A percentile compares a stretch with the other conserved stretches of the same genome.
Evolutionary conservation across 805 yeast species (phyloP).

Genomic region (Cyberlindnera petersonii): DNA sequence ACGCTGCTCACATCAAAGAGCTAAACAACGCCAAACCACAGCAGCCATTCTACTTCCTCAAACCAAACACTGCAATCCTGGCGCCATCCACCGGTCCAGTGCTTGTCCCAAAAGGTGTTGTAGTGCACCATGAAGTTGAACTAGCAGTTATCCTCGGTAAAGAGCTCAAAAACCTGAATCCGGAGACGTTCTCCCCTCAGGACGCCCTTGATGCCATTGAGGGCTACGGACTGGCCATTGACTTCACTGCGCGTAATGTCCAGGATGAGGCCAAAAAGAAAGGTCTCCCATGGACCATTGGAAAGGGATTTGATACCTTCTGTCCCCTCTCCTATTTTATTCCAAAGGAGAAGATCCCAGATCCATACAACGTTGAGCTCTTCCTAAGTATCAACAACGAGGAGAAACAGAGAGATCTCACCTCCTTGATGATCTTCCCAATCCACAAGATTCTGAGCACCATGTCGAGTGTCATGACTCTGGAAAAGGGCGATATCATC

Average conservation of each 20-base stretch:
- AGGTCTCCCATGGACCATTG: constrained; percentile 96
- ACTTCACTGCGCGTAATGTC: constrained; percentile 92
- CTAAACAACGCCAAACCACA: constrained; percentile 75
- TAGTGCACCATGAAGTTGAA: constrained; percentile 91
- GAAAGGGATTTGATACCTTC: constrained; percentile 95
- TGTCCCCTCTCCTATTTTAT: constrained; percentile 79
- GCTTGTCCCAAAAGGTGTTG: constrained; percentile 73
- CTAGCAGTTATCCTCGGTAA: constrained; percentile 73
- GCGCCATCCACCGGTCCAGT: constrained; percentile 69
- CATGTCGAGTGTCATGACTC: constrained; percentile 86
- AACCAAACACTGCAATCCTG: constrained; percentile 79
- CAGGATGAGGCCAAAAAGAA: constrained; percentile 92
- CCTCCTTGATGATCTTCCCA: constrained; percentile 83
- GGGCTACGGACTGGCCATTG: constrained; percentile 88
- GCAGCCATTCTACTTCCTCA: constrained; percentile 89
- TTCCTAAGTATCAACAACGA: constrained; percentile 67
- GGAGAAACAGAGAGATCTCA: constrained; percentile 65
- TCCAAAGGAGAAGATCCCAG: constrained; percentile 59
- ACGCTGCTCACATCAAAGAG: constrained; percentile 93
- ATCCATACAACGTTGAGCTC: constrained; percentile 68
- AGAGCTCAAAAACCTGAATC: constrained; percentile 56
- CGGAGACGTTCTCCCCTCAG: constrained; percentile 48
- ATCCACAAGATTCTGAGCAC: constrained; percentile 75
- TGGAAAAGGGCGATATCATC: constrained; percentile 85
- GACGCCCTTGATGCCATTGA: constrained; percentile 77